These are phyloP conservation scores for Styphnolobium japonicum DNA, from an alignment of 306 rosid species.

Conservation along the genomic window DNA sequence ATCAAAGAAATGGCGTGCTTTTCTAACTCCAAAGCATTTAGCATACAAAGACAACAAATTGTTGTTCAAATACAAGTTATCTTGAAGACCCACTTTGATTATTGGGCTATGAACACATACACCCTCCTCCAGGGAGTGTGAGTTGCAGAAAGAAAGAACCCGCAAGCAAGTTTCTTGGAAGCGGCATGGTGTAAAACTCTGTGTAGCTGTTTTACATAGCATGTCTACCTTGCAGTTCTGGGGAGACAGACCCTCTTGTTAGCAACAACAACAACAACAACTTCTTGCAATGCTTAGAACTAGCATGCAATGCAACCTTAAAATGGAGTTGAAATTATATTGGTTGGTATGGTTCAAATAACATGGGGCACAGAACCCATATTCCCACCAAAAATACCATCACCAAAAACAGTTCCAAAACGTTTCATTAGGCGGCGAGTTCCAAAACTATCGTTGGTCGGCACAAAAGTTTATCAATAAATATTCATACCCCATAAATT, in stretches of 20 bases:
- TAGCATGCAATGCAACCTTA: neutral
- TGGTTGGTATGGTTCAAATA: neutral
- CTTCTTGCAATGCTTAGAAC: neutral
- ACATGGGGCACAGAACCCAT: too few relatives aligned
- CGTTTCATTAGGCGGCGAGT: too few relatives aligned
- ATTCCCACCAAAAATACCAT: too few relatives aligned
- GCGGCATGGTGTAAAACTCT: conserved; percentile 9
- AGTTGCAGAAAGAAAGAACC: conserved; percentile 57
- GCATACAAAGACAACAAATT: conserved; percentile 50
- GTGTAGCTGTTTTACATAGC: conserved; percentile 36
- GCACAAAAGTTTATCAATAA: too few relatives aligned
- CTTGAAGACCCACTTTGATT: conserved; percentile 56
- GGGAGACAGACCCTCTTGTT: neutral
- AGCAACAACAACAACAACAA: neutral
- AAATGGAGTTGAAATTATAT: neutral
- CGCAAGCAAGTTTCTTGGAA: conserved; percentile 48
- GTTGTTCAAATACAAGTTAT: conserved; percentile 55
- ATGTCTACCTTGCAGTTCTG: neutral
- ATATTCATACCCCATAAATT: too few relatives aligned
- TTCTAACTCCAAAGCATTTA: conserved; percentile 52
- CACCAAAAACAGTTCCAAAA: too few relatives aligned
- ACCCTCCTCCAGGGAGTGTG: conserved; percentile 49
- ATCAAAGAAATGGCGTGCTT: conserved; percentile 60
- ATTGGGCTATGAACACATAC: conserved; percentile 58
- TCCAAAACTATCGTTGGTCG: too few relatives aligned